Conservation (phyloP, 306 rosid genomes). For the Citrullus colocynthis region DNA sequence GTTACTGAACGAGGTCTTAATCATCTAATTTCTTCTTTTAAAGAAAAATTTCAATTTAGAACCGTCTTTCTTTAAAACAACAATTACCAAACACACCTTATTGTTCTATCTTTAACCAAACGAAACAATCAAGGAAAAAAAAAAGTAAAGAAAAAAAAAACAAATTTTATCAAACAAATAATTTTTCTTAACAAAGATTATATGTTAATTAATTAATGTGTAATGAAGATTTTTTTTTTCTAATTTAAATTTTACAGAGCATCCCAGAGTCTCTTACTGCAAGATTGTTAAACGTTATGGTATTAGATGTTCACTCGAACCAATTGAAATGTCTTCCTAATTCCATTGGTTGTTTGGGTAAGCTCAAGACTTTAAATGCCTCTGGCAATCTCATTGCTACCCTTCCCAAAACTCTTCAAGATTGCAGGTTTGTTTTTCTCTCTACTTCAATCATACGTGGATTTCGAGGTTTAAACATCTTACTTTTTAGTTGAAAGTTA, state of each 20-base stretch:
- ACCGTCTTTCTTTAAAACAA: too few relatives aligned
- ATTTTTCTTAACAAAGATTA: too few relatives aligned
- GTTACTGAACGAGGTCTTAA: too few relatives aligned
- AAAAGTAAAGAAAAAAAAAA: too few relatives aligned
- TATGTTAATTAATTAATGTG: neutral
- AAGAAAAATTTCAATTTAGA: too few relatives aligned
- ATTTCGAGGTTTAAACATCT: too few relatives aligned
- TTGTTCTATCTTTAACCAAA: neutral
- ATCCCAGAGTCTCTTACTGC: conserved; percentile 81
- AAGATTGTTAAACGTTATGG: conserved; percentile 51
- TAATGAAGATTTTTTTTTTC: neutral
- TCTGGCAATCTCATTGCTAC: conserved; percentile 55
- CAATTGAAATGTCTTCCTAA: conserved; percentile 70
- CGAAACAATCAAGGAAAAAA: neutral
- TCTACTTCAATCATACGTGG: too few relatives aligned
- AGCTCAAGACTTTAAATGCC: conserved; percentile 64
- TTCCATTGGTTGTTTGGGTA: conserved; percentile 80
- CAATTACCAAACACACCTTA: too few relatives aligned
- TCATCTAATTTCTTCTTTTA: too few relatives aligned
- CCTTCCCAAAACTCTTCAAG: conserved; percentile 66
- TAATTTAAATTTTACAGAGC: conserved; percentile 20
- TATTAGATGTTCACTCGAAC: conserved; percentile 75
- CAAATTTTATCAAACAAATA: too few relatives aligned
- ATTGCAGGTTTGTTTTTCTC: conserved; percentile 59
- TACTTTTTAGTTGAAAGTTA: too few relatives aligned